Evolutionary conservation across 2,329 filamentous ascomycete genomes (phyloP).

Genomic region (Colletotrichum karsti): DNA sequence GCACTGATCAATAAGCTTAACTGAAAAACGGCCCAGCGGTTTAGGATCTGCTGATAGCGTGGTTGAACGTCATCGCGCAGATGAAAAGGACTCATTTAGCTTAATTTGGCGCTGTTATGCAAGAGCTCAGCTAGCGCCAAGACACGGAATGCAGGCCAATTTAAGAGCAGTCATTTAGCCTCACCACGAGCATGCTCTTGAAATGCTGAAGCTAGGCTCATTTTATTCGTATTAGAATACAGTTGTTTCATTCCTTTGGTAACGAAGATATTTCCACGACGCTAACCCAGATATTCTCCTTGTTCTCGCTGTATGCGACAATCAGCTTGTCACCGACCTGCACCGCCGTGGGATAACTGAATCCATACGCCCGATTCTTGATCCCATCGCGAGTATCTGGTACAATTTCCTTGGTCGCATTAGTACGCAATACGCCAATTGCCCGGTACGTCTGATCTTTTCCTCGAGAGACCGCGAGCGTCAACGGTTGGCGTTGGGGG

Average conservation of each 20-base stretch:
- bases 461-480: constrained; percentile 30
- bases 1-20: not conserved
- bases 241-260: not conserved
- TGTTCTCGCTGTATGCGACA: constrained; percentile 36
- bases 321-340: constrained; percentile 32
- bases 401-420: constrained; percentile 31
- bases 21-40: too few relatives aligned
- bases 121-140: too few relatives aligned
- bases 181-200: too few relatives aligned
- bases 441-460: constrained; percentile 17
- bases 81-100: too few relatives aligned
- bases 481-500: constrained; percentile 30
- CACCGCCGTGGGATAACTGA: constrained; percentile 34
- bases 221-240: not conserved
- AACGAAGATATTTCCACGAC: constrained; percentile 30
- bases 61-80: too few relatives aligned
- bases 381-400: constrained; percentile 34
- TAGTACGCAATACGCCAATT: constrained; percentile 33
- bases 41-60: not conserved
- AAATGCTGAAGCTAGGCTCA: too few relatives aligned
- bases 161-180: too few relatives aligned
- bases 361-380: constrained; percentile 32
- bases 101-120: too few relatives aligned
- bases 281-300: constrained; percentile 38
- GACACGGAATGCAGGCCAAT: too few relatives aligned